Base-by-base conservation (phyloP, 2,329 filamentous ascomycete genomes). In the Penicillium sp. region DNA sequence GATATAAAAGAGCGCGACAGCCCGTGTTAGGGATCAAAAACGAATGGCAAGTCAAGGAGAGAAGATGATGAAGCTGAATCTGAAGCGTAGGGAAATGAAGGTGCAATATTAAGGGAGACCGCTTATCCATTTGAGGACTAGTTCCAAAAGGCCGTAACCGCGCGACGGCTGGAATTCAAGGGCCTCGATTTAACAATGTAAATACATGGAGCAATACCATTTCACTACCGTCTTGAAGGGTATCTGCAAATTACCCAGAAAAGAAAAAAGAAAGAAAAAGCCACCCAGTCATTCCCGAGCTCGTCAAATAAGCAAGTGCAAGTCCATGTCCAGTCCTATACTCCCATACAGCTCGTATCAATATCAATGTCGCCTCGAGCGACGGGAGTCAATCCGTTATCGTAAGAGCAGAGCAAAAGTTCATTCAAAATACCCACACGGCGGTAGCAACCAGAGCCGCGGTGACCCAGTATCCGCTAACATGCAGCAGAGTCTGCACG, bases 401-500 rank as follows among this genome's bases (percentile, higher is more conserved):
- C n/a, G 35, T 26, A 20, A 29, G 20, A 18, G 24, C n/a, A 32
- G 29, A n/a, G n/a, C 29, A 11, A 8, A 14, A 42, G 36, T 3
- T 14, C 26, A 23, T 41, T 58, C 53, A 67, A 29, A 67, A 26
- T 20, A 44, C 44, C 57, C 61, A 69, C 11, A 72, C 61, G 6
- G 62, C 58, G 8, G 60, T 58, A 29, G 56, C 51, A 22, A 73
- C 69, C 13, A 70, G 51, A 16, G 61, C 66, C 38, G 64, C 58
- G 54, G 73, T 68, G 23, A 67, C 48, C 71, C 69, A 74, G 52
- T 72, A 72, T 18, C 71, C 71, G 28, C 64, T 67, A 31, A 62
- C 58, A 23, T 68, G 61, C 27, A 65, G 36, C 23, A 64, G 36
- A 13, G 51, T 46, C 14, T 57, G 50, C 11, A 55, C 36, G 4